These are phyloP conservation scores for Nakazawaea holstii DNA, from an alignment of 805 yeast species.

Conservation along the genomic window DNA sequence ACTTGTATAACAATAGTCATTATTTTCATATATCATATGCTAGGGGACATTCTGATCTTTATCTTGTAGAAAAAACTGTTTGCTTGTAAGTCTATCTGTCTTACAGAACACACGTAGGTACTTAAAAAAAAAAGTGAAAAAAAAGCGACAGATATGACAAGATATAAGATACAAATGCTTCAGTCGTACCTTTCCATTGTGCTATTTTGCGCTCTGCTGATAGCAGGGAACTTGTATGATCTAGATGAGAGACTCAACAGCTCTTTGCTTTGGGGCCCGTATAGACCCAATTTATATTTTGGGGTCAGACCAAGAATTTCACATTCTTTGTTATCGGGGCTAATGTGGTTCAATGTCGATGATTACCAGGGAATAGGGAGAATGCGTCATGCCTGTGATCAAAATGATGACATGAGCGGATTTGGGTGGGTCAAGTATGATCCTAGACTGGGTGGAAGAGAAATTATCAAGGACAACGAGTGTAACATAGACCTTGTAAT, in stretches of 20 bases:
- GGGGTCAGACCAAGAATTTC: slow-evolving; percentile 86
- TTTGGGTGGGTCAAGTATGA: slow-evolving; percentile 90
- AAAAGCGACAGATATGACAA: background rate
- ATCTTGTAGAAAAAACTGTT: too few relatives aligned
- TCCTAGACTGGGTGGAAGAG: slow-evolving; percentile 82
- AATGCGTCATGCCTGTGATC: slow-evolving; percentile 73
- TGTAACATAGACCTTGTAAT: slow-evolving; percentile 58
- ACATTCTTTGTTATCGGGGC: slow-evolving; percentile 65
- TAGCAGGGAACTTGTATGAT: background rate
- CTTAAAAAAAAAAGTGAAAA: background rate
- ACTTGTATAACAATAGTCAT: too few relatives aligned
- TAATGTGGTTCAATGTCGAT: slow-evolving; percentile 83
- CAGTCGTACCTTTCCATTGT: background rate
- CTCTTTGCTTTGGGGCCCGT: slow-evolving; percentile 87
- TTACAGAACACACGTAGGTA: too few relatives aligned
- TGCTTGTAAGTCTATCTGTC: too few relatives aligned
- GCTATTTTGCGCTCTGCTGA: slow-evolving; percentile 10
- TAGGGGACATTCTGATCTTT: too few relatives aligned
- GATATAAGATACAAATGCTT: background rate
- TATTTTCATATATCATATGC: too few relatives aligned
- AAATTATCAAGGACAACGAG: slow-evolving; percentile 63
- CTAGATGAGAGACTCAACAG: slow-evolving; percentile 23
- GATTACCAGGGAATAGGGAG: slow-evolving; percentile 44
- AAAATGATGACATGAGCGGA: slow-evolving; percentile 58
- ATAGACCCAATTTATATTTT: slow-evolving; percentile 77